Percentiles rank a stretch among this genome's conserved stretches.
Evolutionary conservation across 1,139 yeast genomes (phyloP).

Genomic region (Zygosaccharomyces sapae): DNA sequence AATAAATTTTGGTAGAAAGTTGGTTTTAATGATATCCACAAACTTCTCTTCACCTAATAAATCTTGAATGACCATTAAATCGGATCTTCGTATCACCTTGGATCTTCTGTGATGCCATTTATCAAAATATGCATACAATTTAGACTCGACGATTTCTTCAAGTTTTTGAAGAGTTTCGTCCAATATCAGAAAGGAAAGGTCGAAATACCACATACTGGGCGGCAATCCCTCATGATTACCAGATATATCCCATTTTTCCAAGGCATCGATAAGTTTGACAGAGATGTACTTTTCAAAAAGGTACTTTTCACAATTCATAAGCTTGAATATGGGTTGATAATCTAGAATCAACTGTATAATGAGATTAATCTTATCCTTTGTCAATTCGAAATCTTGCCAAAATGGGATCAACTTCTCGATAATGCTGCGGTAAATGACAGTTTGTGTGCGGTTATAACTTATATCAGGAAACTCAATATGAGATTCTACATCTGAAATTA

Average conservation of each 20-base stretch:
- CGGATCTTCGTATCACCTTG: slow-evolving; percentile 24
- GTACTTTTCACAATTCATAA: slow-evolving; percentile 20
- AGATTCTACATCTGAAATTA: slow-evolving; percentile 21
- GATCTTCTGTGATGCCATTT: slow-evolving; percentile 38
- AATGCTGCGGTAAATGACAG: slow-evolving; percentile 19
- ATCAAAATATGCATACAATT: slow-evolving; percentile 35
- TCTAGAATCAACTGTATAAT: slow-evolving; percentile 40
- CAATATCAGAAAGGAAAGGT: slow-evolving; percentile 18
- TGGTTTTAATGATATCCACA: slow-evolving; percentile 27
- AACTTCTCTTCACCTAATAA: slow-evolving; percentile 36
- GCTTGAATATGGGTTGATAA: slow-evolving; percentile 42
- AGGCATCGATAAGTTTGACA: slow-evolving; percentile 38
- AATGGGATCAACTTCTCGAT: slow-evolving; percentile 12
- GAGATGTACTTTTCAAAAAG: slow-evolving; percentile 36
- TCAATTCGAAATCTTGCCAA: slow-evolving; percentile 16
- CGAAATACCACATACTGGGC: slow-evolving; percentile 20
- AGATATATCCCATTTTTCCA: slow-evolving; percentile 39
- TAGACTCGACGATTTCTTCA: slow-evolving; percentile 18
- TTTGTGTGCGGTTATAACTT: slow-evolving; percentile 27
- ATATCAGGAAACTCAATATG: slow-evolving; percentile 18
- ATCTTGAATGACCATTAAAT: slow-evolving; percentile 39
- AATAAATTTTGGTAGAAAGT: slow-evolving; percentile 38
- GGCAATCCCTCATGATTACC: slow-evolving; percentile 5
- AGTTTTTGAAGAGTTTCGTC: slow-evolving; percentile 8
- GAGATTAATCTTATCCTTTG: slow-evolving; percentile 12